Base-by-base conservation (phyloP, 2,329 filamentous ascomycete genomes). In the Fusarium sp. region DNA sequence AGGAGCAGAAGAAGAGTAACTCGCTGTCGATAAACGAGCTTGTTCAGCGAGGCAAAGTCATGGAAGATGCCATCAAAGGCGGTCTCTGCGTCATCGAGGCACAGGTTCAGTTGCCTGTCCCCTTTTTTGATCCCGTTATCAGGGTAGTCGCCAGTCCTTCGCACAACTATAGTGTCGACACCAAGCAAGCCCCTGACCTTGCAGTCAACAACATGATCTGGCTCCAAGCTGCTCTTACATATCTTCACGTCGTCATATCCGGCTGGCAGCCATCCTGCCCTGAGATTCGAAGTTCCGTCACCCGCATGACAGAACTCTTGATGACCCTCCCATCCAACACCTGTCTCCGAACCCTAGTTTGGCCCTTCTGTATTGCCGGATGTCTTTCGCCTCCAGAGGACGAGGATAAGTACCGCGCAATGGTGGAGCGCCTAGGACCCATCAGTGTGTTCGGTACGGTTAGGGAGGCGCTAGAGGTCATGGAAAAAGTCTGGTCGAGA, bases 251-350 rank as follows among this genome's bases (percentile, higher is more conserved):
- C 6, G 82, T 86, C 20, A 76, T 84, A 5, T 80, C 79, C 2
- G 85, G 84, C 5, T 86, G 83, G 84, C 83, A 84, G 61, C 83
- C 83, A 1, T 78, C 78, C 1, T 80, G 76, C 45, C 72, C 76
- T 0, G 82, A 84, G 49, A 79, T 85, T 4, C 76, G 76, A 4
- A 60, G 66, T 23, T 63, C 75, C 21, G 73, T 82, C 66, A 40
- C 70, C 61, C 74, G 67, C 36, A 76, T 78, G 54, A 77, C 76
- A 1, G 71, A 77, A 13, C 70, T 82, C 48, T 69, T 84, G 10
- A 62, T 71, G 15, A 66, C 66, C 37, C 66, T 80, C 5, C 75
- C 76, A 9, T 54, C 60, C 15, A 74, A 74, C 43, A 73, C 75
- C 20, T 77, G 75, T 20, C 56, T 82, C 11, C 71, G 77, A 41